Evolutionary conservation across 2,329 filamentous ascomycete species (phyloP), one percentile per base, ranked within the genome.

Genomic region (Diaporthe eres): DNA sequence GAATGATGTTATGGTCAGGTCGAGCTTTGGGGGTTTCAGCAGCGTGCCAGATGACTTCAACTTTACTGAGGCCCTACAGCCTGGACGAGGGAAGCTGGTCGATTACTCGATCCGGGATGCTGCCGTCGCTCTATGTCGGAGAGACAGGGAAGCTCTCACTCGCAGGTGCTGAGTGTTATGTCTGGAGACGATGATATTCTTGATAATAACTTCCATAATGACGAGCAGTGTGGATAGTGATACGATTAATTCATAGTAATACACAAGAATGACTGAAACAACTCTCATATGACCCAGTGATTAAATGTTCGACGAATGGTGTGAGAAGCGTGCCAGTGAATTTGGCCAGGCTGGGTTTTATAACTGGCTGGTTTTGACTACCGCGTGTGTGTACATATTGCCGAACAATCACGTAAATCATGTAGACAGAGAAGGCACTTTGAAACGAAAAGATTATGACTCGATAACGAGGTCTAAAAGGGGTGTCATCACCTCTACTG

Each of bases 101-200:
- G 81, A 82, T 63, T 82, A 82, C 72, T 55, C 72, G 1, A 28
- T 82, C 7, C 74, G 80, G 53, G 79, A 82, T 71, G 77, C 73
- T 3, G 80, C 80, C 47, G 57, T 80, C 75, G 53, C 49, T 73
- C 39, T 76, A n/a, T 74, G 77, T 31, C n/a, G 47, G 37, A 42
- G 34, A 15, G 61, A 75, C 10, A 75, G 19, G 51, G 44, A 42
- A 3, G n/a, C 19, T 22, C 31, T 49, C 10, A n/a, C 31, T 53
- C 44, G 47, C 3, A 65, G 37, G 34, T 65, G 71, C 37, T 67
- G 28, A 55, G 13, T 28, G 6, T 17, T 2, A 22, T 22, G 12
- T 22, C 19, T 39, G 34, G 49, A 28, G 13, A 42, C 25, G 1
- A 42, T 22, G 8, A 15, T 22, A 17, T 17, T 28, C 15, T 28